Base-by-base conservation (phyloP, 768 basidiomycete genomes). In the Dendrothele bispora region DNA sequence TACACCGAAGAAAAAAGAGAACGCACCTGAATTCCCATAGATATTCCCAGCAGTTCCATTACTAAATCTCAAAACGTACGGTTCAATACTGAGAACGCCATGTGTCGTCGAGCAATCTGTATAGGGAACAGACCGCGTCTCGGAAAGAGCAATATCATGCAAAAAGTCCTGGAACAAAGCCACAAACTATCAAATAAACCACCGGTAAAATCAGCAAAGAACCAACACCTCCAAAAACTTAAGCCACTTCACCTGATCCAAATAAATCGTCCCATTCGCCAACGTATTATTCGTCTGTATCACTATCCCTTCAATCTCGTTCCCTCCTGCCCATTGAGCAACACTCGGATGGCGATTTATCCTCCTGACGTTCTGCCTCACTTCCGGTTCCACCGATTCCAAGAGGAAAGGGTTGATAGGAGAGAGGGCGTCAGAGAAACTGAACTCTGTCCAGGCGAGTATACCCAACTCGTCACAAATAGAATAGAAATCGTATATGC, bases 391-490 rank as follows among this genome's bases (percentile, higher is more conserved):
- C 43, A 82, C 58, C 3, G 74, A 70, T 45, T 72, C 72, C 26
- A 82, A 57, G 18, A 82, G 46, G 52, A 78, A 82, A 50, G 71
- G 65, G 51, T 82, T 79, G 62, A 80, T 72, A 2, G 80, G 75
- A 51, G 80, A 82, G 21, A 80, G 52, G 2, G 75, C 63, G 48
- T 82, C 80, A 1, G 80, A 80, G 62, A 81, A 82, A 42, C 79
- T 79, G 43, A 82, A 72, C 53, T 83, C 81, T 1, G 79, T 79
- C 81, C 81, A 82, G 2, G 73, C 79, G 39, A 83, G 63, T 51
- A 82, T 79, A 6, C 81, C 80, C 0, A 83, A 68, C 52, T 82
- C 79, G 56, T 83, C 80, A 56, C 80, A 82, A 20, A 78, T 56
- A 1, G 73, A 70, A 59, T 82, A 82, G 53, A 82, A 80, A 50